Percentiles rank a stretch among this genome's conserved stretches.
Evolutionary conservation across 805 yeast genomes (phyloP).

Genomic region (Saccharomycopsis fibuligera): DNA sequence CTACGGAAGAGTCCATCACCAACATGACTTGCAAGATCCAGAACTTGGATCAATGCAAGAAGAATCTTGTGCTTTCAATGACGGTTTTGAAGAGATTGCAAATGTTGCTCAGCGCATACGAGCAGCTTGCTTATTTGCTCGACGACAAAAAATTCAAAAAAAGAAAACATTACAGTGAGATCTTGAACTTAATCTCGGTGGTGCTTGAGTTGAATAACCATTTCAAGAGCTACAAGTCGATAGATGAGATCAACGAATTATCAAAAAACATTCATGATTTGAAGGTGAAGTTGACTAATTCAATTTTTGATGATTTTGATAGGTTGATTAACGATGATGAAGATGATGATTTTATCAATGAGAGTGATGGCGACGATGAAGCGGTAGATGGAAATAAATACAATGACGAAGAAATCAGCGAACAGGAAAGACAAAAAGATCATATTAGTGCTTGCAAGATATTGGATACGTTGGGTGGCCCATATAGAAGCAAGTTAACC

Average conservation of each 20-base stretch:
- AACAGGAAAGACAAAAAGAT: slow-evolving; percentile 27
- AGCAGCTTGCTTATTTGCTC: slow-evolving; percentile 42
- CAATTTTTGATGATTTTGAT: slow-evolving; percentile 70
- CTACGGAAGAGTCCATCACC: slow-evolving; percentile 58
- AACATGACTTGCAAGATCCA: slow-evolving; percentile 74
- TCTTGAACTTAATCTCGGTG: slow-evolving; percentile 57
- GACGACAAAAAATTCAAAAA: slow-evolving; percentile 41
- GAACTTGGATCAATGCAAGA: slow-evolving; percentile 72
- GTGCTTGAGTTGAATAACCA: slow-evolving; percentile 65
- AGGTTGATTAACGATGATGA: slow-evolving; percentile 33
- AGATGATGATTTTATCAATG: slow-evolving; percentile 49
- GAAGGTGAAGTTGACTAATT: slow-evolving; percentile 57
- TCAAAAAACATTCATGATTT: slow-evolving; percentile 52
- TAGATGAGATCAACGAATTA: slow-evolving; percentile 68
- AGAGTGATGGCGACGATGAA: slow-evolving; percentile 23
- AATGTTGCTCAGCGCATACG: slow-evolving; percentile 74
- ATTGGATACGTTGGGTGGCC: slow-evolving; percentile 55
- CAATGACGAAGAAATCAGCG: slow-evolving; percentile 23
- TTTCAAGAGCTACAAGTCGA: slow-evolving; percentile 75
- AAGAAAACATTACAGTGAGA: slow-evolving; percentile 43
- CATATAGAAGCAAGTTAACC: slow-evolving; percentile 52
- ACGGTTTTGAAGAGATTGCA: slow-evolving; percentile 81
- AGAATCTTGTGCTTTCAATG: slow-evolving; percentile 77
- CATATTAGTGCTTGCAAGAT: slow-evolving; percentile 63
- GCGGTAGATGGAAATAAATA: slow-evolving; percentile 26